Percentiles rank a stretch among this genome's conserved stretches.
Conservation (phyloP, 2,329 filamentous ascomycete genomes). For the Colletotrichum godetiae region DNA sequence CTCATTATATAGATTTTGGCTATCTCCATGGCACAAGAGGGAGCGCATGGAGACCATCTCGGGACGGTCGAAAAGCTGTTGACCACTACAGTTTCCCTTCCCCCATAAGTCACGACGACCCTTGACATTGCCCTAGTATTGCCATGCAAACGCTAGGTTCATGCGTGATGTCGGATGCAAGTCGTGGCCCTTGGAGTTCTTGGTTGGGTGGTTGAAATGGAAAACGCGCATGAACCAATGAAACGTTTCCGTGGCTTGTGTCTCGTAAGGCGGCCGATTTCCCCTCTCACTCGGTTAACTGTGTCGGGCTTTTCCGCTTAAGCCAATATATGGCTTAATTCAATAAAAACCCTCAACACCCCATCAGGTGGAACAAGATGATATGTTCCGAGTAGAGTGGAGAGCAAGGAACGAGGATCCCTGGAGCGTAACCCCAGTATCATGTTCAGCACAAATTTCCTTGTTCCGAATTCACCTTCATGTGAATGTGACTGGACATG, state of each 20-base stretch:
- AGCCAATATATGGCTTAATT: neutral
- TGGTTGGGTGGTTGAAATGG: neutral
- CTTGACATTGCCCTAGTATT: neutral
- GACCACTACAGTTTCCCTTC: neutral
- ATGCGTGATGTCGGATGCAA: neutral
- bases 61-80: neutral
- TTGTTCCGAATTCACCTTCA: too few relatives aligned
- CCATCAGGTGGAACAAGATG: neutral
- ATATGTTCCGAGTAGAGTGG: neutral
- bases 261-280: neutral
- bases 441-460: too few relatives aligned
- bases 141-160: neutral
- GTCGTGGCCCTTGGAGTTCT: neutral
- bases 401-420: neutral
- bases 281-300: neutral
- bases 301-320: neutral
- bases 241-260: neutral
- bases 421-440: neutral
- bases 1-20: neutral
- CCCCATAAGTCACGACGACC: neutral
- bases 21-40: neutral
- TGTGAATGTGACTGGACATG: too few relatives aligned
- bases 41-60: neutral
- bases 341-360: neutral
- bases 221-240: neutral